Evolutionary conservation across 352 stramenopile genomes (phyloP), one percentile per base, ranked within the genome.

Genomic region (Peronospora tabacina): DNA sequence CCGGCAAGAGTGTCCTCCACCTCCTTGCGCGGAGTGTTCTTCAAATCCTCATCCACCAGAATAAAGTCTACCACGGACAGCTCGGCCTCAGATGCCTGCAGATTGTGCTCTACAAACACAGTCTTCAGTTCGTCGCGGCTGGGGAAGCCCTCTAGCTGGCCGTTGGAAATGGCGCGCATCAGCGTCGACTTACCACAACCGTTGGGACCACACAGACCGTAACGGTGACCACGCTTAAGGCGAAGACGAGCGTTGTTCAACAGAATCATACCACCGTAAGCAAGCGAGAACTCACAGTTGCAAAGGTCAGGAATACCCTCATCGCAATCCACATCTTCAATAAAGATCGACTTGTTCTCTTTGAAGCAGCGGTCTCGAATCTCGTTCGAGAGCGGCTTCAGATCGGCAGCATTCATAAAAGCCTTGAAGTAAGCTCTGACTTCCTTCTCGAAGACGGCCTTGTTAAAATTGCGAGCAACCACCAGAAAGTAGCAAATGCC

Each of bases 271-370:
- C 89, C 87, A 82, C 84, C 86, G 67, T 96, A 94, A 5, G 96
- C 96, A 42, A 99, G 85, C 54, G 96, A 98, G 74, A 99, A 99
- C 66, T 97, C 90, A 65, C 95, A 98, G 87, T 99, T 98, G 70
- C 96, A 99, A 6, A 99, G 76, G 64, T 98, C 91, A 33, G 97
- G 94, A 46, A 96, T 91, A 72, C 95, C 92, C 56, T 98, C 93
- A 28, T 98, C 95, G 33, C 96, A 97, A 68, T 98, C 78, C 8
- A 98, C 89, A 46, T 98, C 94, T 51, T 98, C 94, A 45, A 95
- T 93, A 49, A 90, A 82, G 63, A 93, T 92, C 39, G 68, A 70
- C 75, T 93, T 93, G 75, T 91, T 90, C 62, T 91, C 82, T 74
- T 87, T 89, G 79, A 84, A 90, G 49, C 81, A 92, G 26, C 78